Base-by-base conservation (phyloP, 306 rosid genomes). In the cucumber (Cucumis sativus) region DNA sequence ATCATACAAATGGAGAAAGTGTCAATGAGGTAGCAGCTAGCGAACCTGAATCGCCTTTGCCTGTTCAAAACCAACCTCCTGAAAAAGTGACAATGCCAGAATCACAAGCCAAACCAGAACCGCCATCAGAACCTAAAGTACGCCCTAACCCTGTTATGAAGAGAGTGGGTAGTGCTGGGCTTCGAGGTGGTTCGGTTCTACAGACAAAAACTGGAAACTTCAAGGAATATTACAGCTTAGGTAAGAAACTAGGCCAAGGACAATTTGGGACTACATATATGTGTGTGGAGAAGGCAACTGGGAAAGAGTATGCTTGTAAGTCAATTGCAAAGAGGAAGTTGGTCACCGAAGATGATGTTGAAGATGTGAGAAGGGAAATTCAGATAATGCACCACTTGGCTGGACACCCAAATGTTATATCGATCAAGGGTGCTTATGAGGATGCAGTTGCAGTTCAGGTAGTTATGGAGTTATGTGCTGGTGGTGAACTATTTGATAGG, bases 341-440 rank as follows among this genome's bases (percentile, higher is more conserved):
- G 51, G 71, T 96, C 28, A 86, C 87, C 1, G 90, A 87, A 15
- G 98, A 96, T 4, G 99, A 96, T 86, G 98, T 96, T 40, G 99
- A 92, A 84, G 98, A 96, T 77, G 99, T 96, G 85, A 88, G 99
- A 81, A 87, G 99, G 84, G 99, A 96, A 76, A 92, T 96, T 92
- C 98, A 96, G 91, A 96, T 96, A 77, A 96, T 96, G 99, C 99
- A 96, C 77, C 99, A 96, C 86, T 84, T 96, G 87, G 84, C 93
- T 1, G 99, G 96, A 21, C 96, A 92, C 79, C 89, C 92, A 13
- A 91, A 96, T 78, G 99, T 96, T 77, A 91, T 96, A 87, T 91
- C 98, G 14, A 96, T 96, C 73, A 96, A 87, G 86, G 99, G 91
- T 71, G 97, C 99, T 64, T 96, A 89, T 71, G 99, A 96, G 87